phyloP scores from a whole-genome alignment of 257 asterid species.

The Forsythia suspensa region DNA sequence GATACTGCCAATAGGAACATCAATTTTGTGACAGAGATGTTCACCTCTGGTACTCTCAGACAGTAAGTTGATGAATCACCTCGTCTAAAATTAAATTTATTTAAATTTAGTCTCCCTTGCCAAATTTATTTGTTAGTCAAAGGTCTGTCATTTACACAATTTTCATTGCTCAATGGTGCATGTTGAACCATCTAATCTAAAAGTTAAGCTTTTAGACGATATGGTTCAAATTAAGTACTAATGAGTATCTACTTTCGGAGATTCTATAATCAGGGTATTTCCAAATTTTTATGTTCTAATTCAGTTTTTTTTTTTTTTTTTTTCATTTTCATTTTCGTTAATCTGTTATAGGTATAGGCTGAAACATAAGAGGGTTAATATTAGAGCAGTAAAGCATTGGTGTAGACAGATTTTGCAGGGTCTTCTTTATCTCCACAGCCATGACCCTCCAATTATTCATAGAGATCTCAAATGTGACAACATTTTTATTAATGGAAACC shows the following conservation, averaged over 20 bases:
- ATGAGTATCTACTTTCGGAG: neutral
- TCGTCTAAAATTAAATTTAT: neutral
- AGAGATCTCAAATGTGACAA: conserved; percentile 93
- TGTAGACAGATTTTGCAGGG: conserved; percentile 85
- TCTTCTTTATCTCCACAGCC: conserved; percentile 80
- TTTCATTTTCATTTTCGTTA: neutral
- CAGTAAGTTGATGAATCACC: conserved; percentile 58
- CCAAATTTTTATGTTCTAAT: neutral
- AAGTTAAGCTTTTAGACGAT: neutral
- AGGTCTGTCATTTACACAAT: no score
- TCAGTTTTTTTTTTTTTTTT: no score
- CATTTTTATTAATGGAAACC: conserved; percentile 84
- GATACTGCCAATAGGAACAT: conserved; percentile 83
- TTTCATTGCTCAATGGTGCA: neutral
- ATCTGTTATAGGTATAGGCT: conserved; percentile 59
- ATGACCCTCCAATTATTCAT: conserved; percentile 83
- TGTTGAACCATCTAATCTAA: neutral
- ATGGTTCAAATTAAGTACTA: neutral
- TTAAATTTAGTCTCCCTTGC: neutral
- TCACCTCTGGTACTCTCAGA: conserved; percentile 96
- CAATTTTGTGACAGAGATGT: conserved; percentile 96
- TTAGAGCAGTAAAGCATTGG: conserved; percentile 87
- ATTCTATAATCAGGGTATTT: neutral
- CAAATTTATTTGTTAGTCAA: no score
- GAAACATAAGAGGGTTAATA: conserved; percentile 73